A percentile compares a stretch with the other conserved stretches of the same genome.
Conservation (phyloP, 169 alveolate genomes). For the Blepharisma undulans region DNA sequence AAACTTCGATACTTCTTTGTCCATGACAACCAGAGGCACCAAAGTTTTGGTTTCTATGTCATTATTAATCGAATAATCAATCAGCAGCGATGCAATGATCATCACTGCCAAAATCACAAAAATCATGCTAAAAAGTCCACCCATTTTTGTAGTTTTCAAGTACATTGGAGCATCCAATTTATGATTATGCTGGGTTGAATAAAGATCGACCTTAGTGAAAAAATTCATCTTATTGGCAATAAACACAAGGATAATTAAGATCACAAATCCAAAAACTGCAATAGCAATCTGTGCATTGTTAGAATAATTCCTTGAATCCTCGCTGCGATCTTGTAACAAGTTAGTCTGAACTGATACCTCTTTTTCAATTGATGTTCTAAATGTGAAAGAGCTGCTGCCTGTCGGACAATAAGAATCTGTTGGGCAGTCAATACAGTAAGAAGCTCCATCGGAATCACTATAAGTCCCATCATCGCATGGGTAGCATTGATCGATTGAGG, state of each 20-base stretch:
- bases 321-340: not conserved
- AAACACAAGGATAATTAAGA: not conserved
- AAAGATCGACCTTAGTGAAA: not conserved
- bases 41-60: not conserved
- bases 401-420: not conserved
- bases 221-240: not conserved
- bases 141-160: not conserved
- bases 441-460: not conserved
- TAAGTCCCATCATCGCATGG: constrained; percentile 18
- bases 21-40: constrained; percentile 2
- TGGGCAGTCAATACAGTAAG: constrained; percentile 1
- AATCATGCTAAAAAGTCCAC: constrained; percentile 32
- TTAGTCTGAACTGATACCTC: not conserved
- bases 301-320: too few relatives aligned
- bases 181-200: not conserved
- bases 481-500: constrained; percentile 10
- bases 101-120: not conserved
- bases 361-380: too few relatives aligned
- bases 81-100: not conserved
- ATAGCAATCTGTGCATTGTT: not conserved
- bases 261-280: not conserved
- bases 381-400: not conserved
- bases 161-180: not conserved
- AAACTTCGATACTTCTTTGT: not conserved
- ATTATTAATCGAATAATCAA: not conserved